phyloP scores from a whole-genome alignment of 106 monocot species.

The Dioscorea zingiberensis region DNA sequence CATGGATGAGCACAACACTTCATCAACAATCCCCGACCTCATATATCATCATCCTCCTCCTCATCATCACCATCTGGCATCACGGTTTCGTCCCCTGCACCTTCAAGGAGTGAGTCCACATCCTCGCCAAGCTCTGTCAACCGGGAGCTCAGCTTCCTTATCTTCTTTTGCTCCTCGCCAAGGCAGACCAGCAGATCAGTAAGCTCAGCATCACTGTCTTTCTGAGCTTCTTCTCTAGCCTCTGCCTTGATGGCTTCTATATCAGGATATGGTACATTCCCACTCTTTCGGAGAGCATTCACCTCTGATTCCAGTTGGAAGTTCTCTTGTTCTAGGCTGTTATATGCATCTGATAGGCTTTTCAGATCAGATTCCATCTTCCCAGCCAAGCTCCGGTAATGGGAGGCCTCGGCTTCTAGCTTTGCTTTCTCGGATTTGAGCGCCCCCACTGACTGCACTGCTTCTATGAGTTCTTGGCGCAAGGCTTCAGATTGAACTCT shows the following conservation, averaged over 20 bases:
- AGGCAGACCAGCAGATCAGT: slow-evolving; percentile 92
- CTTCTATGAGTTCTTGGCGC: slow-evolving; percentile 66
- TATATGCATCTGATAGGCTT: slow-evolving; percentile 91
- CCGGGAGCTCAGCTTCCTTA: slow-evolving; percentile 83
- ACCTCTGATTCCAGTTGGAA: slow-evolving; percentile 61
- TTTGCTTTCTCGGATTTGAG: slow-evolving; percentile 71
- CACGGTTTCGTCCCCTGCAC: slow-evolving; percentile 72
- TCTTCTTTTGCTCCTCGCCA: slow-evolving; percentile 97
- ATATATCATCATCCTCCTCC: slow-evolving; percentile 15
- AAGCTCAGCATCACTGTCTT: slow-evolving; percentile 82
- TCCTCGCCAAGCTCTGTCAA: slow-evolving; percentile 83
- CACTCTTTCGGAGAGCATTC: slow-evolving; percentile 49
- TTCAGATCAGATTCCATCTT: slow-evolving; percentile 93
- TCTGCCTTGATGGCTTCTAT: slow-evolving; percentile 56
- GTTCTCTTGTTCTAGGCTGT: slow-evolving; percentile 85
- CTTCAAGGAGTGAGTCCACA: slow-evolving; percentile 81
- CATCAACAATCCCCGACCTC: background rate
- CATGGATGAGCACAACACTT: background rate
- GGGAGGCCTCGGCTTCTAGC: slow-evolving; percentile 47
- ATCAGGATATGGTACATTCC: slow-evolving; percentile 35
- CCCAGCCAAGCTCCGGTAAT: slow-evolving; percentile 56
- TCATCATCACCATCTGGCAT: slow-evolving; percentile 46
- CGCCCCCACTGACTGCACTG: slow-evolving; percentile 38
- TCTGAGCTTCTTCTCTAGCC: slow-evolving; percentile 87
- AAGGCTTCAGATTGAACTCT: slow-evolving; percentile 55